Percentiles rank a stretch among this genome's conserved stretches.
phyloP scores from a whole-genome alignment of 495 filamentous ascomycete genomes.

The Letharia lupina region DNA sequence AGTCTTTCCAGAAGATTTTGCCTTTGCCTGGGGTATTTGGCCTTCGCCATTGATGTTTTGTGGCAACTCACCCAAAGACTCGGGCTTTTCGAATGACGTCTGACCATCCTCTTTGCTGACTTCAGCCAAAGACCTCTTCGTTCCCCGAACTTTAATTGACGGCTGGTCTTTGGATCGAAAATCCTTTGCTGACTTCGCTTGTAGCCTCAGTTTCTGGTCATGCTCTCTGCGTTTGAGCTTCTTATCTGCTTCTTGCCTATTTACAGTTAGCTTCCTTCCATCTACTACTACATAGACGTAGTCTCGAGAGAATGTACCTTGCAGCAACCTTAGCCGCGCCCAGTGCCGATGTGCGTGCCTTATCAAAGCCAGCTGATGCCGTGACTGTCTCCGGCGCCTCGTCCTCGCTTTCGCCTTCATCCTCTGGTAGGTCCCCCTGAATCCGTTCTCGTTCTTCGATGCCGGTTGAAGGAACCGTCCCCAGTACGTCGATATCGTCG shows the following conservation, averaged over 20 bases:
- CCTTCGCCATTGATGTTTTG: conserved; percentile 29
- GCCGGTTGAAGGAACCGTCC: conserved; percentile 8
- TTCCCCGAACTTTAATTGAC: not conserved
- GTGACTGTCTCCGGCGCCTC: conserved; percentile 28
- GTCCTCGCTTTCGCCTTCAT: conserved; percentile 22
- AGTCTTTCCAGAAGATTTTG: conserved; percentile 10
- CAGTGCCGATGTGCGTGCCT: conserved; percentile 15
- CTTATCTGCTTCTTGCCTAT: conserved; percentile 35
- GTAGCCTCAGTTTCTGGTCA: conserved; percentile 40
- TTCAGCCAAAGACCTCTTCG: not conserved
- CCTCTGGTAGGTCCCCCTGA: not conserved
- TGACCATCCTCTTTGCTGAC: not conserved
- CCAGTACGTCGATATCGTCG: conserved; percentile 9
- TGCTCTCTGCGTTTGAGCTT: conserved; percentile 42
- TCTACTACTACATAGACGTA: conserved; percentile 31
- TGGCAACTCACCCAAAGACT: conserved; percentile 21
- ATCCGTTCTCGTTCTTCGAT: not conserved
- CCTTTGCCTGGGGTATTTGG: conserved; percentile 10
- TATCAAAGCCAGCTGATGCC: conserved; percentile 15
- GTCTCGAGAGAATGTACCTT: not conserved
- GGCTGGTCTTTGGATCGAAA: conserved; percentile 17
- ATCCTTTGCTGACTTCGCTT: conserved; percentile 36
- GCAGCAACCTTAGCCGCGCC: conserved; percentile 16
- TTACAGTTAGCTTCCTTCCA: conserved; percentile 39
- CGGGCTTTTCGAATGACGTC: not conserved